Percentiles rank a stretch among this genome's conserved stretches.
These are phyloP conservation scores for Cochlearia excelsa DNA, from an alignment of 345 rosid genomes.

Conservation along the genomic window DNA sequence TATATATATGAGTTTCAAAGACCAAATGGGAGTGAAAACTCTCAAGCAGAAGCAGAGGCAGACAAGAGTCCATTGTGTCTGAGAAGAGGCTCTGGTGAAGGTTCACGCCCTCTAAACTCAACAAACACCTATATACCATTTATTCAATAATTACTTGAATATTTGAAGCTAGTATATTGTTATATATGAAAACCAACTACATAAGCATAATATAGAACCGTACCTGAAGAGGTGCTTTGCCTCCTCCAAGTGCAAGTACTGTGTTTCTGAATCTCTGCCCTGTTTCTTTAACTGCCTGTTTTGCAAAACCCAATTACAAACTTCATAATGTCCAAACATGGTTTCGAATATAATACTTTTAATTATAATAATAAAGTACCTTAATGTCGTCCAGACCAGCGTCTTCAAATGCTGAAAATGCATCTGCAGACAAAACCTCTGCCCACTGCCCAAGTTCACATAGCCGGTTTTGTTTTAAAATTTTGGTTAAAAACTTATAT, in stretches of 20 bases:
- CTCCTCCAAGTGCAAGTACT: constrained; percentile 94
- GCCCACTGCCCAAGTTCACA: constrained; percentile 71
- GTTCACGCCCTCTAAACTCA: constrained; percentile 85
- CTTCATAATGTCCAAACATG: too few relatives aligned
- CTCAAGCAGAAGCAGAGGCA: constrained; percentile 41
- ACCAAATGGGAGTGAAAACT: background rate
- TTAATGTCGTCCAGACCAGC: constrained; percentile 71
- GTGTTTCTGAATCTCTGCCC: constrained; percentile 85
- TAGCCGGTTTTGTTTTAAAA: too few relatives aligned
- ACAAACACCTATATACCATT: constrained; percentile 63
- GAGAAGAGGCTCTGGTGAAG: constrained; percentile 82
- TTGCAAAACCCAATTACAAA: constrained; percentile 13
- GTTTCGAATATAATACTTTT: too few relatives aligned
- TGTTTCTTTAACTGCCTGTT: constrained; percentile 85
- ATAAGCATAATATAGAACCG: too few relatives aligned
- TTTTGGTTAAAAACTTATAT: too few relatives aligned
- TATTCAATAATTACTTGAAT: too few relatives aligned
- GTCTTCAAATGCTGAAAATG: constrained; percentile 97
- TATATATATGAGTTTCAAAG: background rate
- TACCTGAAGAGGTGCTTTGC: constrained; percentile 81
- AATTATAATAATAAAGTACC: too few relatives aligned
- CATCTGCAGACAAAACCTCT: constrained; percentile 97
- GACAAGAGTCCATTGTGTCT: constrained; percentile 76
- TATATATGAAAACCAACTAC: too few relatives aligned
- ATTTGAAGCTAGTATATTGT: too few relatives aligned